Evolutionary conservation across 495 filamentous ascomycete species (phyloP).

Genomic region (Tirmania nivea): DNA sequence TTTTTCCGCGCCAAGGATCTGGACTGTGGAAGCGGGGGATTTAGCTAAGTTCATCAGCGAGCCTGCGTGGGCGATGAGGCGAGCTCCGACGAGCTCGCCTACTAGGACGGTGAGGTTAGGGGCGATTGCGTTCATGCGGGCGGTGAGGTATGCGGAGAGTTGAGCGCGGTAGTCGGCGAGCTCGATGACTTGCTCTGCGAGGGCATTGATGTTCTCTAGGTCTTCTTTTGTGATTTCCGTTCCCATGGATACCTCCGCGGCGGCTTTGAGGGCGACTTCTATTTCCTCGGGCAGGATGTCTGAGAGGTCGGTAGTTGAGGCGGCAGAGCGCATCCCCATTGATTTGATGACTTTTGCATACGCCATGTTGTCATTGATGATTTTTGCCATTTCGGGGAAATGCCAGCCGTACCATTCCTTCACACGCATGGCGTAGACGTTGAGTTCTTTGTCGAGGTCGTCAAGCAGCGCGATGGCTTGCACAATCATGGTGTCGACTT

Average conservation of each 20-base stretch:
- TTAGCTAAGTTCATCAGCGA: conserved; percentile 92
- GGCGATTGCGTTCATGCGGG: conserved; percentile 91
- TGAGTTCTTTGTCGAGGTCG: conserved; percentile 95
- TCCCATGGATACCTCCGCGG: conserved; percentile 93
- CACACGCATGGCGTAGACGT: conserved; percentile 94
- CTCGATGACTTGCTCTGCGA: conserved; percentile 80
- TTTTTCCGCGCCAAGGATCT: conserved; percentile 97
- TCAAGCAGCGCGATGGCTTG: conserved; percentile 87
- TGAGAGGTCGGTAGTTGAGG: conserved; percentile 51
- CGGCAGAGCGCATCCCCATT: conserved; percentile 71
- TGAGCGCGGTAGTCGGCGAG: conserved; percentile 77
- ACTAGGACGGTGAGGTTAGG: conserved; percentile 89
- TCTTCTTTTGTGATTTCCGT: conserved; percentile 85
- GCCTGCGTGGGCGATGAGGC: conserved; percentile 87
- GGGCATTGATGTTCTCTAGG: conserved; percentile 66
- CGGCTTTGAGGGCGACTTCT: conserved; percentile 72
- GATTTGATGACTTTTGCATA: conserved; percentile 68
- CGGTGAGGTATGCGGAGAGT: conserved; percentile 67
- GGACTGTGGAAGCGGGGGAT: conserved; percentile 83
- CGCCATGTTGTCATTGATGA: conserved; percentile 93
- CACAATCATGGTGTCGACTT: conserved; percentile 98
- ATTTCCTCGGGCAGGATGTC: conserved; percentile 95
- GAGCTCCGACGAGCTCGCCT: conserved; percentile 82
- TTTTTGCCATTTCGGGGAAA: conserved; percentile 91
- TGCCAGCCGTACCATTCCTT: conserved; percentile 99